Base-by-base conservation (phyloP, 169 alveolate species). In the Plasmodium falciparum region DNA sequence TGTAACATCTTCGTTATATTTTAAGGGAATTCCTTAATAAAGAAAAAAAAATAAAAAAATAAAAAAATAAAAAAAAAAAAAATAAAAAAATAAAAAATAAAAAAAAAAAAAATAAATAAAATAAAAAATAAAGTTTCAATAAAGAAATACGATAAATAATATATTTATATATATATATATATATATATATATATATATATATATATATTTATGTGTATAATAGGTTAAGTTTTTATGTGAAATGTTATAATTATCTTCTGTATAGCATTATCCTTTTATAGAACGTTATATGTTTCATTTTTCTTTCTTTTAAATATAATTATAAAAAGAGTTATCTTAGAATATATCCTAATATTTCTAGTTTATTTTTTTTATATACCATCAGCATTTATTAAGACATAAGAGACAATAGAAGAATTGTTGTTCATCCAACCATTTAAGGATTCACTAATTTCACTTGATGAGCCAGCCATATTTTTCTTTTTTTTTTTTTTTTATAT, bases 361-460 rank as follows among this genome's bases (percentile, higher is more conserved):
- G 45, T 33, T 5, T 62, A 39, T 56, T 62, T 6, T 73, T 62
- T 22, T 26, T 45, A 22, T 62, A 22, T 73, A 78, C 89, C 89
- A 29, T 78, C 89, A 15, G 78, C 65, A 66, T 78, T 78, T 54
- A 78, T 78, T 12, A 78, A 59, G 13, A 78, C 89, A 43, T 78
- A 78, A 1, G 89, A 78, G 8, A 50, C 71, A 15, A 78, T 78
- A 22, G 89, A 78, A 20, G 89, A 78, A 20, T 78, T 78, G 22
- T 71, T 59, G 17, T 43, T 66, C 89, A 78, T 78, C 89, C 89
- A 78, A 43, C 74, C 76, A 45, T 78, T 78, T 78, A 78, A 69
- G 24, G 78, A 78, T 54, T 78, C 89, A 66, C 89, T 78, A 49
- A 78, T 78, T 78, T 78, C 89, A 45, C 89, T 78, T 20, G 89